A percentile compares a stretch with the other conserved stretches of the same genome.
These are phyloP conservation scores for Tulasnella sp. DNA, from an alignment of 768 basidiomycete species.

Conservation along the genomic window DNA sequence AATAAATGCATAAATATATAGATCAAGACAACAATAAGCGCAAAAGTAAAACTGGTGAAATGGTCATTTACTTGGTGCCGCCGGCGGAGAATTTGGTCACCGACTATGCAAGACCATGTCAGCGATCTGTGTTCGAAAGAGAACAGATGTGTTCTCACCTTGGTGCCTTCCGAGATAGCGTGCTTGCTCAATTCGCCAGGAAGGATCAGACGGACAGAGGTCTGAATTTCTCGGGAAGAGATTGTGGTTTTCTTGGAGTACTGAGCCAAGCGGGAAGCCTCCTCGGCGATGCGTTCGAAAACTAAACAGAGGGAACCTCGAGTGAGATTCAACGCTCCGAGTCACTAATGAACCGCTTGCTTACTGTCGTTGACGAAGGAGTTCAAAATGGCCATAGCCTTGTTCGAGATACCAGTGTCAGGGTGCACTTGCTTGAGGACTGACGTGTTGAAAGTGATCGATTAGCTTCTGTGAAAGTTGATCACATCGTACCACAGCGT, in stretches of 20 bases:
- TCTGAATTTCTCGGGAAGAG: slow-evolving; percentile 97
- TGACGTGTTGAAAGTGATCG: slow-evolving; percentile 21
- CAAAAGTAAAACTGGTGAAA: not conserved
- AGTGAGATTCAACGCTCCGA: not conserved
- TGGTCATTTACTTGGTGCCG: slow-evolving; percentile 10
- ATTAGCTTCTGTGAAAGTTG: not conserved
- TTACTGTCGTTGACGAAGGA: slow-evolving; percentile 78
- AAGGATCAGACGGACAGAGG: slow-evolving; percentile 86
- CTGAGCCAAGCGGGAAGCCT: slow-evolving; percentile 87
- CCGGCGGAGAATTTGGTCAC: slow-evolving; percentile 16
- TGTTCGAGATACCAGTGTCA: slow-evolving; percentile 98
- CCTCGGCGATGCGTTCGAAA: slow-evolving; percentile 83
- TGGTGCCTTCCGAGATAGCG: slow-evolving; percentile 91
- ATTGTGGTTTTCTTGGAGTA: slow-evolving; percentile 99
- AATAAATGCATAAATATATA: not conserved
- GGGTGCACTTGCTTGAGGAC: slow-evolving; percentile 97
- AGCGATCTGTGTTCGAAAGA: not conserved
- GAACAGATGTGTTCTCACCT: slow-evolving; percentile 22
- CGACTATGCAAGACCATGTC: not conserved
- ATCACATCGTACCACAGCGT: not conserved
- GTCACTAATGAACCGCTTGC: not conserved
- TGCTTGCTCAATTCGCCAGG: slow-evolving; percentile 98
- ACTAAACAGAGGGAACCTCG: slow-evolving; percentile 23
- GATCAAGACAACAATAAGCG: not conserved
- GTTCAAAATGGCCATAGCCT: slow-evolving; percentile 87